A percentile compares a stretch with the other conserved stretches of the same genome.
Conservation (phyloP, 345 rosid species). For the Eucalyptus fibrosa region DNA sequence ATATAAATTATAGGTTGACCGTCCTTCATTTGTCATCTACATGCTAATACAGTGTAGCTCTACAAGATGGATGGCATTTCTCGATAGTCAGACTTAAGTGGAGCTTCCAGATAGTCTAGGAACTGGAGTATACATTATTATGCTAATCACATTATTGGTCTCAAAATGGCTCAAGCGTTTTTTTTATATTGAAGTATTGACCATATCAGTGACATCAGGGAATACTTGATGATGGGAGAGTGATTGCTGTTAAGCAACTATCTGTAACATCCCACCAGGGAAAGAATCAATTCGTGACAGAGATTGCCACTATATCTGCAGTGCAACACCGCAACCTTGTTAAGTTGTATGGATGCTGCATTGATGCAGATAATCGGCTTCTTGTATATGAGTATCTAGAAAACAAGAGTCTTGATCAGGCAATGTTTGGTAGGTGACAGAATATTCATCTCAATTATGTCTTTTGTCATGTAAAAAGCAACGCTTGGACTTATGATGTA, state of each 20-base stretch:
- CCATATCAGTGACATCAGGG: conserved; percentile 7
- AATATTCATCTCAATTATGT: neutral
- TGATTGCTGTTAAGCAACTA: conserved; percentile 59
- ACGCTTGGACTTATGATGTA: neutral
- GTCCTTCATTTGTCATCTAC: neutral
- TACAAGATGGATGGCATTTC: neutral
- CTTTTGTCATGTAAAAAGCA: too few relatives aligned
- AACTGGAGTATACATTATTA: too few relatives aligned
- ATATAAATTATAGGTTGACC: neutral
- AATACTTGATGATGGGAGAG: conserved; percentile 44
- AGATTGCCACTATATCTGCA: conserved; percentile 59
- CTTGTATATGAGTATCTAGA: conserved; percentile 72
- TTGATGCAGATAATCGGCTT: conserved; percentile 36
- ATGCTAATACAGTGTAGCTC: neutral
- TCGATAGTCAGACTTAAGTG: neutral
- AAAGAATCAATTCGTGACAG: conserved; percentile 52
- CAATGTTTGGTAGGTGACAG: conserved; percentile 30
- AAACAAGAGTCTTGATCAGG: conserved; percentile 67
- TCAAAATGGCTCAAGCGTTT: neutral
- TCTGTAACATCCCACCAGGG: conserved; percentile 59
- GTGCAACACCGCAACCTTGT: conserved; percentile 67
- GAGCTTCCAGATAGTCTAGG: neutral
- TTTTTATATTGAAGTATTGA: neutral
- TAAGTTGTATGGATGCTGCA: conserved; percentile 59
- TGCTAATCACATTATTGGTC: neutral